phyloP scores from a whole-genome alignment of 2,329 filamentous ascomycete genomes.

The Beauveria australis region DNA sequence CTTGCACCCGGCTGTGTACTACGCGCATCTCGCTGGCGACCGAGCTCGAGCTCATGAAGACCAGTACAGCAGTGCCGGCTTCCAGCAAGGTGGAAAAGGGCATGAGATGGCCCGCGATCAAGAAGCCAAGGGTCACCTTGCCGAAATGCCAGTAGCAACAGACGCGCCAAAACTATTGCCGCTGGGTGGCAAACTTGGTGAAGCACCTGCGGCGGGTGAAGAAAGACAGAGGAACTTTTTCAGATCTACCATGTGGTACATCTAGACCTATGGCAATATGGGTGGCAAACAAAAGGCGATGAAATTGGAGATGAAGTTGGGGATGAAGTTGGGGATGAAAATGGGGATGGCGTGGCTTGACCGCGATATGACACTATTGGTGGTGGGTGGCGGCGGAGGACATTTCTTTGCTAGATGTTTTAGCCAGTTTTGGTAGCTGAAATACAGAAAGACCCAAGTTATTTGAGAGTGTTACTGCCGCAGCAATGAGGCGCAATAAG shows the following conservation, averaged over 20 bases:
- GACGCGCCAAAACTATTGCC: conserved; percentile 24
- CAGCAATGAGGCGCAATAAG: background rate
- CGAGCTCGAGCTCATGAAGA: conserved; percentile 71
- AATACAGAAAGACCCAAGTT: background rate
- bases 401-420: conserved; percentile 3
- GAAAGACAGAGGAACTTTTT: conserved; percentile 27
- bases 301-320: background rate
- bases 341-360: background rate
- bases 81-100: conserved; percentile 35
- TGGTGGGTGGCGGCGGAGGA: conserved; percentile 9
- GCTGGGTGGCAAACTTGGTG: conserved; percentile 20
- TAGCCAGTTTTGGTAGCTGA: background rate
- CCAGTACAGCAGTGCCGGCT: conserved; percentile 35
- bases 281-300: background rate
- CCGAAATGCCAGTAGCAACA: conserved; percentile 16
- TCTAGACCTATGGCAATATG: conserved; percentile 18
- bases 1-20: conserved; percentile 84
- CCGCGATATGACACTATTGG: conserved; percentile 2
- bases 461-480: background rate
- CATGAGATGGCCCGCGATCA: conserved; percentile 31
- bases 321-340: background rate
- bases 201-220: conserved; percentile 21
- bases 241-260: conserved; percentile 36
- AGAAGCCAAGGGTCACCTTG: conserved; percentile 30
- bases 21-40: conserved; percentile 80